These are phyloP conservation scores for Artemisia tridentata DNA, from an alignment of 129 eudicot species.

Conservation along the genomic window DNA sequence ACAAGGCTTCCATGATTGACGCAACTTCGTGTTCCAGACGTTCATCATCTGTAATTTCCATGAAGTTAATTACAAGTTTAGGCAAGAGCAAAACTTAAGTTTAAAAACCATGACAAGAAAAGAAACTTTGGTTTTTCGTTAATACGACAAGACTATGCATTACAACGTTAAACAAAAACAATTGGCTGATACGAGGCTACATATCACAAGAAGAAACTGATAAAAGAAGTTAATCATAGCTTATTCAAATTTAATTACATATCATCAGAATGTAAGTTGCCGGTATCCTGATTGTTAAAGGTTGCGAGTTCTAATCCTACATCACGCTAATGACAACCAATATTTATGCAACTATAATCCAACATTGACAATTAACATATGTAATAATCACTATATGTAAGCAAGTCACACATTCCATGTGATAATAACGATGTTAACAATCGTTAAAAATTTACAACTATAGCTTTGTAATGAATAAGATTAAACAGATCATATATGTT, in stretches of 20 bases:
- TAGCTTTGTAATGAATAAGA: constrained; percentile 12
- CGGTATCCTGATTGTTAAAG: background rate
- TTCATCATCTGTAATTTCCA: constrained; percentile 53
- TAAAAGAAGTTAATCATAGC: background rate
- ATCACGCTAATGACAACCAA: background rate
- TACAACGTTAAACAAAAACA: background rate
- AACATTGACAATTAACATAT: constrained; percentile 6
- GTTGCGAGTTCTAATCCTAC: background rate
- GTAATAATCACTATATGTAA: background rate
- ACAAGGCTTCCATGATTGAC: constrained; percentile 89
- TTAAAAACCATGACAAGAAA: constrained; percentile 12
- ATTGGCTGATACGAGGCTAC: background rate
- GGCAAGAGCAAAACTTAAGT: background rate
- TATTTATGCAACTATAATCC: background rate
- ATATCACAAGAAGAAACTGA: background rate
- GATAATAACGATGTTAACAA: background rate
- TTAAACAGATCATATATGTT: background rate
- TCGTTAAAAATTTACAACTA: background rate
- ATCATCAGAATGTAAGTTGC: constrained; percentile 8
- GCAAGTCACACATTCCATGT: constrained; percentile 8
- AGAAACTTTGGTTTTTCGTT: background rate
- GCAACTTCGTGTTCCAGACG: constrained; percentile 72
- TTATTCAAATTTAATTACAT: background rate
- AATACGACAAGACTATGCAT: background rate
- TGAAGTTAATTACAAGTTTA: background rate